These are phyloP conservation scores for Piper betle DNA, from an alignment of 164 flowering plant species.

Conservation along the genomic window DNA sequence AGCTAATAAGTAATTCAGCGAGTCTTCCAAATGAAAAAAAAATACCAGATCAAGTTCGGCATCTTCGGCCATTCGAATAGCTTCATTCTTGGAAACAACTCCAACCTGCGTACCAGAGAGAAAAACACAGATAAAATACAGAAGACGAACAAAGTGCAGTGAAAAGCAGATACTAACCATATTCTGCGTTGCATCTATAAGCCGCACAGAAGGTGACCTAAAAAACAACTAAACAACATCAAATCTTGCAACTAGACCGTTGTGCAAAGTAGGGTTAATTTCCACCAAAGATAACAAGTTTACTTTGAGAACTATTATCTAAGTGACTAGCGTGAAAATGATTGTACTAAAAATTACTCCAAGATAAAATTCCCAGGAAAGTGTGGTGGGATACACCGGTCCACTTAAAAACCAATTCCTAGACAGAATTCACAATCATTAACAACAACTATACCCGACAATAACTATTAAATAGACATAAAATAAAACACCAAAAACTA, in stretches of 20 bases:
- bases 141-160: not conserved
- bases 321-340: too few species aligned
- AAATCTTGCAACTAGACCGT: not conserved
- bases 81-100: conserved; percentile 50
- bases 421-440: too few species aligned
- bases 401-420: too few species aligned
- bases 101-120: conserved; percentile 40
- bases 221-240: conserved; percentile 2
- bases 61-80: conserved; percentile 61
- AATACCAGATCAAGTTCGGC: conserved; percentile 77
- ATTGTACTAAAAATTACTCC: too few species aligned
- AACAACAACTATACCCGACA: too few species aligned
- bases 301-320: not conserved
- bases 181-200: conserved; percentile 64
- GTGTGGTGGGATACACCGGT: too few species aligned
- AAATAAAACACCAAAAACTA: too few species aligned
- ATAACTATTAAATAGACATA: too few species aligned
- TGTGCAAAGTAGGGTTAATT: too few species aligned
- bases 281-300: not conserved
- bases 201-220: conserved; percentile 70
- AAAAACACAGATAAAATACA: not conserved
- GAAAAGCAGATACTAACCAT: conserved; percentile 37
- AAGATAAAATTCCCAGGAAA: too few species aligned
- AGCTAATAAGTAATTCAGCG: not conserved
- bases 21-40: not conserved